These are phyloP conservation scores for Cytospora chrysosperma DNA, from an alignment of 2,329 filamentous ascomycete genomes.

Conservation along the genomic window DNA sequence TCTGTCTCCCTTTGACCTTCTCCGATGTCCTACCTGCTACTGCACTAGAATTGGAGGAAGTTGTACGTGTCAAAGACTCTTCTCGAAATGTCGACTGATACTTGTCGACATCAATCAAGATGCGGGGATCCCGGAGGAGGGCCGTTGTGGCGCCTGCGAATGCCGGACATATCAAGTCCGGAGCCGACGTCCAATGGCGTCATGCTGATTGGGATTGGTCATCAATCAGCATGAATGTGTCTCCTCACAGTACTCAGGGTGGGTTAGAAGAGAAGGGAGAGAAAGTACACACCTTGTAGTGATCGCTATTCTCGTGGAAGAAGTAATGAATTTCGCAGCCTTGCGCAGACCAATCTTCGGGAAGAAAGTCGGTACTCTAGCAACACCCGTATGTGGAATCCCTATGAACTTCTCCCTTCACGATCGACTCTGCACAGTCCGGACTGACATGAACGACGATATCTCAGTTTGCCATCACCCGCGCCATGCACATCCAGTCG, in stretches of 20 bases:
- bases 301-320: background rate
- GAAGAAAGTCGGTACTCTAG: constrained; percentile 33
- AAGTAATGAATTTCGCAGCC: constrained; percentile 44
- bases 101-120: background rate
- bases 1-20: no score
- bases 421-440: no score
- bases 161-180: background rate
- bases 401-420: background rate
- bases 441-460: background rate
- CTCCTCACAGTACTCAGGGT: background rate
- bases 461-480: constrained; percentile 35
- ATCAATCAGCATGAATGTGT: constrained; percentile 15
- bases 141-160: background rate
- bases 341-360: constrained; percentile 37
- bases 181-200: constrained; percentile 23
- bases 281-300: background rate
- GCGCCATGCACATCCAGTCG: constrained; percentile 79
- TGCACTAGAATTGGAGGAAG: no score
- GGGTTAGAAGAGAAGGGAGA: constrained; percentile 12
- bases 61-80: no score
- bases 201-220: constrained; percentile 23
- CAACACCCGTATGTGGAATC: constrained; percentile 32
- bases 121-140: background rate
- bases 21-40: no score
- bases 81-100: no score